These are phyloP conservation scores for Paraurostyla sp. DNA, from an alignment of 73 alveolate genomes.

Conservation along the genomic window DNA sequence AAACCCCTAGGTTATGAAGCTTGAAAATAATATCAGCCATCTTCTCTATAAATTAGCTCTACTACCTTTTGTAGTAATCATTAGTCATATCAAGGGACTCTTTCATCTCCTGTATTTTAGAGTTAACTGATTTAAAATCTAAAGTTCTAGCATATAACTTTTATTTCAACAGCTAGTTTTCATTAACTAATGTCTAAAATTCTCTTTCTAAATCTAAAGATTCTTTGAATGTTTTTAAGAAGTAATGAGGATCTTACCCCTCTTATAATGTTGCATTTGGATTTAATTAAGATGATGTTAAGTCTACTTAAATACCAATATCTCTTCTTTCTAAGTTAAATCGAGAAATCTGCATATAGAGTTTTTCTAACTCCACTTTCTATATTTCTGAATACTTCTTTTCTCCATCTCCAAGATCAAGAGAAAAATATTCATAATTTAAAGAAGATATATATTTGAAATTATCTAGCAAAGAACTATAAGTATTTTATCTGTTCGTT, in stretches of 20 bases:
- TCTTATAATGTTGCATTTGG: slow-evolving; percentile 11
- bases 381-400: background rate
- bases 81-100: background rate
- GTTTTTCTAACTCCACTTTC: background rate
- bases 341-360: background rate
- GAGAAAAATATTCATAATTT: background rate
- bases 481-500: background rate
- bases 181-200: background rate
- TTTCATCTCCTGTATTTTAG: background rate
- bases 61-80: background rate
- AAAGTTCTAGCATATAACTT: slow-evolving; percentile 4
- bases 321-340: background rate
- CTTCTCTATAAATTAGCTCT: background rate
- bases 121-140: background rate
- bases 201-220: slow-evolving; percentile 22
- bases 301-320: background rate
- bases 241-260: slow-evolving; percentile 5
- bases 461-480: background rate
- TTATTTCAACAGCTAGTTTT: background rate
- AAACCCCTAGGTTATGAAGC: background rate
- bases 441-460: slow-evolving; percentile 8
- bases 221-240: background rate
- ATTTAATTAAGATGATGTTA: background rate
- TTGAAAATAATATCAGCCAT: slow-evolving; percentile 3
- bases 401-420: background rate